Conservation (phyloP, 805 yeast species). For the Candida insectorum region DNA sequence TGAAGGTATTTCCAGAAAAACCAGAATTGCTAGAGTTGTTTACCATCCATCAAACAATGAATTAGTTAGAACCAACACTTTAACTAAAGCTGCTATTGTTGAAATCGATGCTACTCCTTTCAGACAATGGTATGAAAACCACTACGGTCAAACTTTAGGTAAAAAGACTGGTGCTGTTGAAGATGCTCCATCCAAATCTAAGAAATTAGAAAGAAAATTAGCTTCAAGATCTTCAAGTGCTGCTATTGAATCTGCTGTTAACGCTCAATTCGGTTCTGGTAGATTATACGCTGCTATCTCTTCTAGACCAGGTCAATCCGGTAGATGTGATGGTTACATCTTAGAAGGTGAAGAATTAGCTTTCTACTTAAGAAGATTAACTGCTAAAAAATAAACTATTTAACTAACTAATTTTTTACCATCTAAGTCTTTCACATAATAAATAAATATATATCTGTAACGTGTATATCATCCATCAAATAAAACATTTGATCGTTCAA, state of each 20-base stretch:
- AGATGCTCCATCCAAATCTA: slow-evolving; percentile 63
- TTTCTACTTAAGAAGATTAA: slow-evolving; percentile 99
- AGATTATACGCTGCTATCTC: slow-evolving; percentile 98
- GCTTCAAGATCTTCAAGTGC: slow-evolving; percentile 88
- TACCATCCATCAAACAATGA: slow-evolving; percentile 99
- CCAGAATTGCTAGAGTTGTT: slow-evolving; percentile 96
- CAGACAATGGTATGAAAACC: slow-evolving; percentile 98
- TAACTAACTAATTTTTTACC: no score
- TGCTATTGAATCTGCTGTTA: slow-evolving; percentile 85
- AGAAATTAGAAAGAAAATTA: slow-evolving; percentile 84
- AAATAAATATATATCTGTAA: slow-evolving; percentile 10
- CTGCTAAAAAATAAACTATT: slow-evolving; percentile 87
- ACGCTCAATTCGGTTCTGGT: slow-evolving; percentile 97
- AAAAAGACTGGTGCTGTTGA: slow-evolving; percentile 49
- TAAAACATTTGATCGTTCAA: neutral
- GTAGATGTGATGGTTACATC: slow-evolving; percentile 99
- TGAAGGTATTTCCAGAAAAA: slow-evolving; percentile 97
- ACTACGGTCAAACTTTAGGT: slow-evolving; percentile 93
- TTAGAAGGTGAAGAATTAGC: slow-evolving; percentile 99
- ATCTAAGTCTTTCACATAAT: slow-evolving; percentile 9
- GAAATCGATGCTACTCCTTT: slow-evolving; percentile 99
- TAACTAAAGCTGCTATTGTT: slow-evolving; percentile 98
- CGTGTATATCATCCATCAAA: slow-evolving; percentile 6
- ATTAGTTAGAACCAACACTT: slow-evolving; percentile 99
- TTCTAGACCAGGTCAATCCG: slow-evolving; percentile 99